phyloP scores from a whole-genome alignment of 2,329 filamentous ascomycete species.

The Cercospora zeae-maydis region DNA sequence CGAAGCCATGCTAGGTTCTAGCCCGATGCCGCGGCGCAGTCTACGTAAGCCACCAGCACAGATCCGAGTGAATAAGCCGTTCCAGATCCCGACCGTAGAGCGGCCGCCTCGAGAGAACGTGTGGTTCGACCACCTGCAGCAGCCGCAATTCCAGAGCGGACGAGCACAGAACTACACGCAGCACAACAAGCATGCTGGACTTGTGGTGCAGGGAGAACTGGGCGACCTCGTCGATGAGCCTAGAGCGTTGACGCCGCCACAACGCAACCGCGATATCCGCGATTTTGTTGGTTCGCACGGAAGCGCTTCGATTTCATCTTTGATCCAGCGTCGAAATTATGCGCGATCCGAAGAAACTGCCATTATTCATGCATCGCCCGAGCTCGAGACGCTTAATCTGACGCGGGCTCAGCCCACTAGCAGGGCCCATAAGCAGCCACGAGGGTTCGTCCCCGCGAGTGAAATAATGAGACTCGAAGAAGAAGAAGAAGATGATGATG shows the following conservation, averaged over 20 bases:
- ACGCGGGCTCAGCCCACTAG: background rate
- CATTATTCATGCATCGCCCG: background rate
- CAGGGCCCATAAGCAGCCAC: constrained; percentile 2
- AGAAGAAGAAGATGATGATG: no score
- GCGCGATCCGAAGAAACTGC: background rate
- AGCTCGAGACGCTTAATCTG: background rate
- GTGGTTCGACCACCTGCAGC: constrained; percentile 34
- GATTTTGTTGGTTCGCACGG: constrained; percentile 26
- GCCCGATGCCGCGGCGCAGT: constrained; percentile 18
- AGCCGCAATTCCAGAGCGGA: constrained; percentile 1
- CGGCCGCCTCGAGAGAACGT: constrained; percentile 25
- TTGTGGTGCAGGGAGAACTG: constrained; percentile 31
- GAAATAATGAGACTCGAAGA: constrained; percentile 25
- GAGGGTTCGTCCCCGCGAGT: constrained; percentile 33
- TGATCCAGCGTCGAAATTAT: constrained; percentile 22
- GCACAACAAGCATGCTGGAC: background rate
- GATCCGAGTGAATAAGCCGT: constrained; percentile 31
- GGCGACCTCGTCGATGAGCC: constrained; percentile 24
- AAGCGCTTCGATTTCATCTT: constrained; percentile 5
- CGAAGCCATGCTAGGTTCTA: constrained; percentile 26
- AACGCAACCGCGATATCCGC: constrained; percentile 34
- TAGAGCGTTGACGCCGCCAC: constrained; percentile 27
- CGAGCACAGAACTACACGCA: background rate
- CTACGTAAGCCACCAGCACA: constrained; percentile 21
- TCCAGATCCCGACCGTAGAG: constrained; percentile 29